Percentiles rank a stretch among this genome's conserved stretches.
Conservation (phyloP, 768 basidiomycete genomes). For the Tulasnella sp. region DNA sequence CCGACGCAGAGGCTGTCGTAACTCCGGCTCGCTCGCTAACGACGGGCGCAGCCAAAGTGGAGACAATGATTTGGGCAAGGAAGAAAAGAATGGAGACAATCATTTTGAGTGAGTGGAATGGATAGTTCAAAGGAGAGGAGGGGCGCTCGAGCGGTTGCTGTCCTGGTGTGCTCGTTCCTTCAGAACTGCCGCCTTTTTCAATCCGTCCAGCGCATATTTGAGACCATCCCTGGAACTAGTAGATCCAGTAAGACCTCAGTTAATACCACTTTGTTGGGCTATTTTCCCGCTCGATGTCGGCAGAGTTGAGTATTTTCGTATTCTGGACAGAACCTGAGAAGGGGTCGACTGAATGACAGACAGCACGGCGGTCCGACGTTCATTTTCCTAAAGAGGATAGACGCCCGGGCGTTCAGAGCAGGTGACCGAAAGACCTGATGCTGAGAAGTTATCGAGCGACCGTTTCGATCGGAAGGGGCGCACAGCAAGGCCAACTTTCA, state of each 20-base stretch:
- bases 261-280: neutral
- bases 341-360: neutral
- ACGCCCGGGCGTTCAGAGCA: neutral
- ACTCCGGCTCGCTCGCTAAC: constrained; percentile 1
- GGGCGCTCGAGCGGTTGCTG: neutral
- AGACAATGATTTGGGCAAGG: neutral
- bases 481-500: neutral
- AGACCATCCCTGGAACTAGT: neutral
- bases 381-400: neutral
- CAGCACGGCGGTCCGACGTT: neutral
- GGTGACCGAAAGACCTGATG: neutral
- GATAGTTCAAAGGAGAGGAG: neutral
- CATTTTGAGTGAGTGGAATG: neutral
- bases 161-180: neutral
- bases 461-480: neutral
- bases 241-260: neutral
- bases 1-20: neutral
- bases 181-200: neutral
- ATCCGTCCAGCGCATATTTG: neutral
- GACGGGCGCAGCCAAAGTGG: neutral
- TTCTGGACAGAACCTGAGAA: neutral
- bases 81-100: neutral
- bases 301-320: neutral
- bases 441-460: neutral
- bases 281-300: neutral